Base-by-base conservation (phyloP, 345 rosid genomes). In the Schrenkiella parvula region DNA sequence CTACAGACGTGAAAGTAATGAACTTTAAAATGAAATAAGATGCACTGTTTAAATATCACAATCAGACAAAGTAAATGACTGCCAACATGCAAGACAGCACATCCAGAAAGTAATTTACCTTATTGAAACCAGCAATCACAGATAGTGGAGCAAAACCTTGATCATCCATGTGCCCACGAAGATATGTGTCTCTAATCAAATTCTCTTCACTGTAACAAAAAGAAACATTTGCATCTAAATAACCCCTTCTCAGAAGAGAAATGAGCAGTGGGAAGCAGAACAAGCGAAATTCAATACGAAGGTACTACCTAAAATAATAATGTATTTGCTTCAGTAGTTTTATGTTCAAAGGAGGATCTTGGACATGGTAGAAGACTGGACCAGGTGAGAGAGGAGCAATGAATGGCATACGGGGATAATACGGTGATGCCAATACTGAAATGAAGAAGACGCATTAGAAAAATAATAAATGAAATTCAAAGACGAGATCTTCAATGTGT, bases 121-220 rank as follows among this genome's bases (percentile, higher is more conserved):
- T 87, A 6, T 85, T 89, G 84, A 93, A 93, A 74, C 87, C 81
- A 53, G 98, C 96, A 62, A 93, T 80, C 60, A 86, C 73, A 66
- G 66, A 67, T 58, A 93, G 70, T 10, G 87, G 82, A 75, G 82
- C 92, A 93, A 90, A 93, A 57, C 98, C 98, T 65, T 89, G 88
- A 6, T 83, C 89, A 86, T 93, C 95, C 98, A 93, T 93, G 71
- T 77, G 81, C 73, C 64, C 80, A 69, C 97, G 87, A 88, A 93
- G 83, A 84, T 66, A 93, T 61, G 63, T 74, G 80, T 93, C 98
- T 75, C 68, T 83, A 67, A 85, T 71, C 81, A 93, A 82, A 84
- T 93, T 93, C 28, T 85, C 92, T 53, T 82, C 79, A 82, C 98
- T 93, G 91, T 82, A 87, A 57, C 8, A 77, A 76, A 26, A 77